Conservation (phyloP, 108 stramenopile genomes). For the Cyclotella kingstonii region DNA sequence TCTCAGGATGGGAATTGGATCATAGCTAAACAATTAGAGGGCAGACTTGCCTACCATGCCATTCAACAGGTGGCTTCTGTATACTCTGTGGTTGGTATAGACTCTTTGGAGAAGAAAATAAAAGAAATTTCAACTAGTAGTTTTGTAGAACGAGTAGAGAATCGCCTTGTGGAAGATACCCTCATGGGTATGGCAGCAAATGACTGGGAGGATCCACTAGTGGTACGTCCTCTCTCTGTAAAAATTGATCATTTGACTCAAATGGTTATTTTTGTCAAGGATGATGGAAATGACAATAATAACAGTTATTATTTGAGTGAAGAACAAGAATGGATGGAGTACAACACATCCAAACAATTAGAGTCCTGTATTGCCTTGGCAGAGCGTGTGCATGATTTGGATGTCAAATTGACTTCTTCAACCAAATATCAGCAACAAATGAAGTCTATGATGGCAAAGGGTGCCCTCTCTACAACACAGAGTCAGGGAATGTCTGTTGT, state of each 20-base stretch:
- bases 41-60: slow-evolving; percentile 30
- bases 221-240: slow-evolving; percentile 29
- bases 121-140: slow-evolving; percentile 5
- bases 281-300: slow-evolving; percentile 38
- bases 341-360: slow-evolving; percentile 28
- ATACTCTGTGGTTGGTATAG: slow-evolving; percentile 27
- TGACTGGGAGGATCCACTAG: slow-evolving; percentile 30
- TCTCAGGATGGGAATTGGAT: slow-evolving; percentile 33
- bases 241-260: slow-evolving; percentile 22
- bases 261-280: slow-evolving; percentile 71
- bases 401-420: slow-evolving; percentile 50
- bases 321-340: slow-evolving; percentile 29
- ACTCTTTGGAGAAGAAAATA: slow-evolving; percentile 20
- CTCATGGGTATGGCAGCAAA: slow-evolving; percentile 35
- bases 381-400: slow-evolving; percentile 53
- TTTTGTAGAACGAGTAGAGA: slow-evolving; percentile 13
- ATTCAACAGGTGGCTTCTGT: slow-evolving; percentile 27
- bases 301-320: slow-evolving; percentile 28
- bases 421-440: slow-evolving; percentile 43
- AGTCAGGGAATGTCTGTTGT: slow-evolving; percentile 30
- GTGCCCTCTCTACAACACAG: slow-evolving; percentile 12
- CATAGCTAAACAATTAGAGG: slow-evolving; percentile 36
- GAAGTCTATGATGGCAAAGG: slow-evolving; percentile 20
- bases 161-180: slow-evolving; percentile 18
- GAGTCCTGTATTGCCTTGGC: slow-evolving; percentile 46